Evolutionary conservation across 2,329 filamentous ascomycete species (phyloP).

Genomic region (Chrysosporium keratinophilum): DNA sequence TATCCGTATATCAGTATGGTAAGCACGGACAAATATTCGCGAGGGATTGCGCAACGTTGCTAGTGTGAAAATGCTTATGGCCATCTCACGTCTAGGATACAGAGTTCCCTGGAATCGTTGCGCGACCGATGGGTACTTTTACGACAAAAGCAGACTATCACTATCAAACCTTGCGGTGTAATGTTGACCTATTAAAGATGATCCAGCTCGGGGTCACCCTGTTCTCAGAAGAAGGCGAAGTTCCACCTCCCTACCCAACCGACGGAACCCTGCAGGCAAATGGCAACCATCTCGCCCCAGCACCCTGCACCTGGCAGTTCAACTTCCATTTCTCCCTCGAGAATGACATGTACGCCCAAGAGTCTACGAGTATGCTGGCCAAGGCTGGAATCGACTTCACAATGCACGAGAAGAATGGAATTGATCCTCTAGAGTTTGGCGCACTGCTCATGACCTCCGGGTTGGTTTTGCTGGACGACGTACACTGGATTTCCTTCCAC

Average conservation of each 20-base stretch:
- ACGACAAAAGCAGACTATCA: slow-evolving; percentile 95
- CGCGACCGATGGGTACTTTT: slow-evolving; percentile 88
- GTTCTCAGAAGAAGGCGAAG: slow-evolving; percentile 82
- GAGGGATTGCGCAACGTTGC: not conserved
- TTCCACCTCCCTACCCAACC: slow-evolving; percentile 60
- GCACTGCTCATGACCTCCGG: slow-evolving; percentile 84
- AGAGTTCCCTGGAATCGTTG: slow-evolving; percentile 95
- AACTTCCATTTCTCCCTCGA: slow-evolving; percentile 95
- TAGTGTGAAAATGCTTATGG: slow-evolving; percentile 15
- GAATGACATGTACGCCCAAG: slow-evolving; percentile 95
- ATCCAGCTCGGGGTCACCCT: slow-evolving; percentile 94
- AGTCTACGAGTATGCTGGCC: slow-evolving; percentile 82
- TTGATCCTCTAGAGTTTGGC: slow-evolving; percentile 81
- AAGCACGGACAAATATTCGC: slow-evolving; percentile 31
- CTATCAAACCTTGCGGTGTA: slow-evolving; percentile 93
- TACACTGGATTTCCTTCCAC: slow-evolving; percentile 96
- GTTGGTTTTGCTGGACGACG: slow-evolving; percentile 73
- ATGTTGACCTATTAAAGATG: slow-evolving; percentile 93
- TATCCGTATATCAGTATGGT: slow-evolving; percentile 98
- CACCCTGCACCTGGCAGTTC: slow-evolving; percentile 95
- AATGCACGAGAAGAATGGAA: slow-evolving; percentile 74
- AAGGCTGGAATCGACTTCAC: slow-evolving; percentile 88
- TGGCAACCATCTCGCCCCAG: slow-evolving; percentile 44
- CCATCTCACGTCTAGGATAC: slow-evolving; percentile 57
- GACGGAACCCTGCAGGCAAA: slow-evolving; percentile 43